Conservation (phyloP, 1,284 basidiomycete genomes). For the Neolentinus lepideus region DNA sequence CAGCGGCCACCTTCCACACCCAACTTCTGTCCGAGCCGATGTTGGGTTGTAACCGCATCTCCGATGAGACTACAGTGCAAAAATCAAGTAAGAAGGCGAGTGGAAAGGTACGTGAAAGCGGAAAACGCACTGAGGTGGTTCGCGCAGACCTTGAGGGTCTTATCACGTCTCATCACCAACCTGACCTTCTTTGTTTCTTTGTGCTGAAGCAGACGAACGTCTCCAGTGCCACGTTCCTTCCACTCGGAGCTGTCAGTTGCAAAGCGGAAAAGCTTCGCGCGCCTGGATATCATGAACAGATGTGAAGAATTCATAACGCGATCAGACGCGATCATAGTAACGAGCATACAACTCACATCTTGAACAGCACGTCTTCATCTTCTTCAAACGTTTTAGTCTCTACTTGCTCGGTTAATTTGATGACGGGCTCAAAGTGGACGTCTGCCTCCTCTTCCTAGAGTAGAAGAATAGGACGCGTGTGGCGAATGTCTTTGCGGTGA, state of each 20-base stretch:
- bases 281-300: conserved; percentile 43
- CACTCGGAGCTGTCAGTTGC: conserved; percentile 79
- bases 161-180: conserved; percentile 99
- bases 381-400: conserved; percentile 96
- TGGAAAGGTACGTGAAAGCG: conserved; percentile 1
- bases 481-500: neutral
- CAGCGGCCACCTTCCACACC: conserved; percentile 98
- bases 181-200: conserved; percentile 89
- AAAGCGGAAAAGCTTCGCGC: conserved; percentile 98
- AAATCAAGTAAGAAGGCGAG: conserved; percentile 3
- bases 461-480: conserved; percentile 4
- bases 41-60: conserved; percentile 96
- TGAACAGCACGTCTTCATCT: conserved; percentile 91
- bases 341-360: conserved; percentile 69
- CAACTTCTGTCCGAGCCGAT: conserved; percentile 99
- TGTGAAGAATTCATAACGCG: conserved; percentile 6
- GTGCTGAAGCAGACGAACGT: conserved; percentile 85
- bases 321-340: conserved; percentile 9
- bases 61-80: conserved; percentile 60
- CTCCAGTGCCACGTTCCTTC: conserved; percentile 96
- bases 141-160: conserved; percentile 99
- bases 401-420: conserved; percentile 95
- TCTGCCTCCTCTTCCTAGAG: conserved; percentile 79
- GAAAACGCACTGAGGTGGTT: conserved; percentile 86
- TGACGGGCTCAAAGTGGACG: conserved; percentile 93